A percentile compares a stretch with the other conserved stretches of the same genome.
phyloP scores from a whole-genome alignment of 1,284 basidiomycete species.

The Chalciporus sp. region DNA sequence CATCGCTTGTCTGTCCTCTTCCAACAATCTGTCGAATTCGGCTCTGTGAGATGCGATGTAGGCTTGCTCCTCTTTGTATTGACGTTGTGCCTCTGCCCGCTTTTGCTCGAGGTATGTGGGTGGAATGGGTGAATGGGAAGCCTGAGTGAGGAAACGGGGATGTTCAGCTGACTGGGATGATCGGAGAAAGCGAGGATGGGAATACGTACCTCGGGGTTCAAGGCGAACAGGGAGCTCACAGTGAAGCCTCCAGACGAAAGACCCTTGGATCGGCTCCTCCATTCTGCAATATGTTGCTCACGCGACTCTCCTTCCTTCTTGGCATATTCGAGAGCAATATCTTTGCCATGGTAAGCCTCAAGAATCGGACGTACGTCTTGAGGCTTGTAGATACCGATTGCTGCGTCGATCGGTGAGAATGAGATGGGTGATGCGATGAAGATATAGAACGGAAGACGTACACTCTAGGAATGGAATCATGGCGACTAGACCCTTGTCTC shows the following conservation, averaged over 20 bases:
- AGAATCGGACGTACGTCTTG: constrained; percentile 88
- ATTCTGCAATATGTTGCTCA: constrained; percentile 77
- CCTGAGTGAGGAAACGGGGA: constrained; percentile 13
- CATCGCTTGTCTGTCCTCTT: constrained; percentile 84
- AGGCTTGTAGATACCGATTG: constrained; percentile 85
- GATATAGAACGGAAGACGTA: constrained; percentile 39
- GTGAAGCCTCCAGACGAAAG: constrained; percentile 49
- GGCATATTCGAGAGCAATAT: constrained; percentile 89
- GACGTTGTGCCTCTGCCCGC: constrained; percentile 82
- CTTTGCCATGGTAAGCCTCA: constrained; percentile 82
- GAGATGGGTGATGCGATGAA: background rate
- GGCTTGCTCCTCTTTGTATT: constrained; percentile 86
- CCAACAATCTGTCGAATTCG: constrained; percentile 76
- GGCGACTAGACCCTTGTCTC: constrained; percentile 82
- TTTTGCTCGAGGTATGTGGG: constrained; percentile 91
- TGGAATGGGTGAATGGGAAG: constrained; percentile 49
- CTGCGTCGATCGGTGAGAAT: constrained; percentile 43
- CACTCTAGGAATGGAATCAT: constrained; percentile 98
- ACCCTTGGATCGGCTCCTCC: constrained; percentile 63
- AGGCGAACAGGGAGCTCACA: constrained; percentile 46
- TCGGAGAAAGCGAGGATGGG: background rate
- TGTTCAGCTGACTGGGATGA: constrained; percentile 7
- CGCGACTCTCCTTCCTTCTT: constrained; percentile 85
- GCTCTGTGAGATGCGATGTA: constrained; percentile 84
- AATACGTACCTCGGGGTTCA: constrained; percentile 21